phyloP scores from a whole-genome alignment of 139 green algal species.

The Chlamydomonas schloesseri region DNA sequence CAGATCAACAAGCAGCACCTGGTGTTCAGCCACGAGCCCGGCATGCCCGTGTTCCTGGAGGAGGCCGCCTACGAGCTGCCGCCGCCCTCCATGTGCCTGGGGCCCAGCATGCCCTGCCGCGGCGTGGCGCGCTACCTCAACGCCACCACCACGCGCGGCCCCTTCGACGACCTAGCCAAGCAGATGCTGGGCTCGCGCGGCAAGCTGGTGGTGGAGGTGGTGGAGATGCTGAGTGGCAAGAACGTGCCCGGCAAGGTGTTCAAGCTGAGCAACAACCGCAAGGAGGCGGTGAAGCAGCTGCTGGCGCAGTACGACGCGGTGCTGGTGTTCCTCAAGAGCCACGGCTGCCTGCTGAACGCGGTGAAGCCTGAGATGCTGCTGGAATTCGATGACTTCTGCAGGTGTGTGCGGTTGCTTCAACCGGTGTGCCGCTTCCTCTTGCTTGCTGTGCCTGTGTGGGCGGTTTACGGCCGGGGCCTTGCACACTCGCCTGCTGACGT shows the following conservation, averaged over 20 bases:
- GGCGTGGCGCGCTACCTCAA: constrained; percentile 63
- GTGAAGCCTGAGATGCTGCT: constrained; percentile 86
- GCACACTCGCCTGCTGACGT: too few relatives aligned
- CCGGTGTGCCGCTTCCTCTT: not conserved
- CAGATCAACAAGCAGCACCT: constrained; percentile 33
- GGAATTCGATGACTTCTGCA: constrained; percentile 67
- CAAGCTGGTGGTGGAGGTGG: constrained; percentile 75
- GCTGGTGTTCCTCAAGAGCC: constrained; percentile 71
- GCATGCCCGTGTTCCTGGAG: constrained; percentile 49
- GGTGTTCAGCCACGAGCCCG: constrained; percentile 33
- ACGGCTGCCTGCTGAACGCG: constrained; percentile 78
- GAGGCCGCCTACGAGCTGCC: constrained; percentile 58
- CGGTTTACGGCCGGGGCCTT: too few relatives aligned
- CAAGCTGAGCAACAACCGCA: constrained; percentile 60
- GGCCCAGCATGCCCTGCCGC: constrained; percentile 28
- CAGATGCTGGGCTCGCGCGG: constrained; percentile 68
- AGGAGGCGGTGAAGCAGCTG: constrained; percentile 68
- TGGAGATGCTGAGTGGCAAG: constrained; percentile 80
- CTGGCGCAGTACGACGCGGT: constrained; percentile 70
- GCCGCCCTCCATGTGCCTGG: constrained; percentile 44
- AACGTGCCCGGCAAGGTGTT: constrained; percentile 59
- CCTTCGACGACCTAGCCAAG: constrained; percentile 55
- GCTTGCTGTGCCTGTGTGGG: too few relatives aligned
- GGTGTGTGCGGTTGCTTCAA: not conserved
- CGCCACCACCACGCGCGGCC: constrained; percentile 54